Evolutionary conservation across 192 early-diverging fungal species (phyloP), one percentile per base, ranked within the genome.

Genomic region (Geranomyces variabilis): DNA sequence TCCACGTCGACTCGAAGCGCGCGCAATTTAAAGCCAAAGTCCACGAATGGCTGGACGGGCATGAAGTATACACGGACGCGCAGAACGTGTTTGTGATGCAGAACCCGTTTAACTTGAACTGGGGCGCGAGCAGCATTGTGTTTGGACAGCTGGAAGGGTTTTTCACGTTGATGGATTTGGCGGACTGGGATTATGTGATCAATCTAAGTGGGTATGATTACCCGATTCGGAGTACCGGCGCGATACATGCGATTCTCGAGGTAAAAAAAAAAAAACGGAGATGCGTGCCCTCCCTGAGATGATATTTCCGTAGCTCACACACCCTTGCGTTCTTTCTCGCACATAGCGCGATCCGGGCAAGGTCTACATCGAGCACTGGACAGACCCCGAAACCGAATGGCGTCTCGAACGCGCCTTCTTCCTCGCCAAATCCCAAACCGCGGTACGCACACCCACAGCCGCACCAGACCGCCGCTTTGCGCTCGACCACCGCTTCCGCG

Each of bases 171-270:
- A 56, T 78, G 75, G 84, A 86, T 66, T 21, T 86, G 29, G 84
- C 81, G 17, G 81, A 86, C 31, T 86, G 84, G 84, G 81, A 86
- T 47, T 77, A 75, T 80, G 69, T 86, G 6, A 77, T 86, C 48
- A 86, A 83, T 71, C 46, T 86, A 14, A 77, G 74, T 47, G 76
- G 72, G 9, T 73, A 72, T 28, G 84, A 86, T 57, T 86, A 69
- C n/a, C 84, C 84, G 13, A 34, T 83, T 4, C 56, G 73, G 30
- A 65, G 60, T 46, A 77, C 71, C 22, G 17, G 58, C 4, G 70
- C 72, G 9, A 83, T 86, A 28, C 75, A 80, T 43, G 48, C 47
- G 12, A 46, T 71, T 31, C 61, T 81, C 36, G 62, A 47, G n/a
- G 41, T 58, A 36, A 36, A n/a, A n/a, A n/a, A n/a, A n/a, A n/a